Percentiles rank a stretch among this genome's conserved stretches.
Evolutionary conservation across 108 stramenopile genomes (phyloP).

Genomic region (Cyclotella distinguenda): DNA sequence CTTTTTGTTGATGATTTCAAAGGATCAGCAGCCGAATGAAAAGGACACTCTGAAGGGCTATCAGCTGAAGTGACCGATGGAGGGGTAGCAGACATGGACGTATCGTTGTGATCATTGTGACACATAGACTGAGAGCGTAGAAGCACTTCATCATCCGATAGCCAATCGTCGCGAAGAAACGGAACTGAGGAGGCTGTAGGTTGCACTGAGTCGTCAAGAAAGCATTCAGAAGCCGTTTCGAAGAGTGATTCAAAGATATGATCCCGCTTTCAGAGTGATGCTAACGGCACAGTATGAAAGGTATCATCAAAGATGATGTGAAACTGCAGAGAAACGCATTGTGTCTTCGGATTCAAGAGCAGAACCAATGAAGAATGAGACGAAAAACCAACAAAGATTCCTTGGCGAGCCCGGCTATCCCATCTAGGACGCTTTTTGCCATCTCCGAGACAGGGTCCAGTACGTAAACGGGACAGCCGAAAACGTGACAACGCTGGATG

Average conservation of each 20-base stretch:
- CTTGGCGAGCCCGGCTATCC: constrained; percentile 42
- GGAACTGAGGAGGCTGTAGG: background rate
- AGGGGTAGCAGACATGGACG: background rate
- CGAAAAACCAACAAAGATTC: constrained; percentile 23
- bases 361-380: constrained; percentile 32
- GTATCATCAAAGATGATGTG: constrained; percentile 55
- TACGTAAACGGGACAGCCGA: constrained; percentile 59
- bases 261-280: constrained; percentile 5
- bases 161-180: background rate
- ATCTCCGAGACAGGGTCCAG: constrained; percentile 61
- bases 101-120: background rate
- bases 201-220: background rate
- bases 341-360: constrained; percentile 36
- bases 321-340: constrained; percentile 46
- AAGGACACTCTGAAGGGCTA: background rate
- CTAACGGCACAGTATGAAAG: constrained; percentile 38
- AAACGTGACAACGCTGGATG: constrained; percentile 41
- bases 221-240: background rate
- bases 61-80: background rate
- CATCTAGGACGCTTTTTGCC: constrained; percentile 62
- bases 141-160: background rate
- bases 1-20: too few species aligned
- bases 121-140: background rate
- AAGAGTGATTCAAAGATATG: background rate
- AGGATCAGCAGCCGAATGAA: background rate